Conservation (phyloP, 139 green algal genomes). For the Tetradesmus lagerheimii region DNA sequence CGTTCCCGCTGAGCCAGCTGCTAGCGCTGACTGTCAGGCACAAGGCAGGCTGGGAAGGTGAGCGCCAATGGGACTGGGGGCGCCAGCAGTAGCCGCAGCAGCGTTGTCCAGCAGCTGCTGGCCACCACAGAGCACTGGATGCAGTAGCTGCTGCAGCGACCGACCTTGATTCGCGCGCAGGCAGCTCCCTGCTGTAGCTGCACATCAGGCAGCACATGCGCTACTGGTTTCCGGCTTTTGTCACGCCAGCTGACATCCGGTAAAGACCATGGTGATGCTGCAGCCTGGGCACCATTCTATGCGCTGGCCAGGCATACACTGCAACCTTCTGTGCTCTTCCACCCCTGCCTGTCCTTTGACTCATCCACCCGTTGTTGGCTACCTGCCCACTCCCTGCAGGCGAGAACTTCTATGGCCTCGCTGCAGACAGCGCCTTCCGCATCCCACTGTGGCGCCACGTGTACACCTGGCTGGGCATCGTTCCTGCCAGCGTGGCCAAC, state of each 20-base stretch:
- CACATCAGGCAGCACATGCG: no score
- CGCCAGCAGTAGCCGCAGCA: background rate
- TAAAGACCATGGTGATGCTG: no score
- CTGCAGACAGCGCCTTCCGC: slow-evolving; percentile 44
- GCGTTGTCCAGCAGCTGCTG: background rate
- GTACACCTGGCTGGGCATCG: slow-evolving; percentile 46
- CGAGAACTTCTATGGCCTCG: slow-evolving; percentile 38
- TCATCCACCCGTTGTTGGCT: background rate
- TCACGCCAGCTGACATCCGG: no score
- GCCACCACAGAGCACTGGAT: background rate
- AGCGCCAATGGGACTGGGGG: background rate
- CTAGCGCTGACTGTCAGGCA: slow-evolving; percentile 39
- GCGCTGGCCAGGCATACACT: no score
- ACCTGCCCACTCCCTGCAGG: background rate
- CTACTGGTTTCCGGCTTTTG: no score
- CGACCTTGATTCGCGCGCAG: no score
- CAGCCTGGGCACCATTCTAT: no score
- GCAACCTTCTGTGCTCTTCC: no score
- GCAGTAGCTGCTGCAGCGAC: background rate
- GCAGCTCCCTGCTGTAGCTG: no score
- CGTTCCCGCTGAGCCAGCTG: slow-evolving; percentile 42
- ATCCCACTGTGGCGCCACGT: slow-evolving; percentile 51
- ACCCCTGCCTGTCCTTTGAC: background rate
- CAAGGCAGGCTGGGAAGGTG: slow-evolving; percentile 37
- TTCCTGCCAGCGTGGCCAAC: slow-evolving; percentile 34